Evolutionary conservation across 2,329 filamentous ascomycete species (phyloP).

Genomic region (Neonectria sp.): DNA sequence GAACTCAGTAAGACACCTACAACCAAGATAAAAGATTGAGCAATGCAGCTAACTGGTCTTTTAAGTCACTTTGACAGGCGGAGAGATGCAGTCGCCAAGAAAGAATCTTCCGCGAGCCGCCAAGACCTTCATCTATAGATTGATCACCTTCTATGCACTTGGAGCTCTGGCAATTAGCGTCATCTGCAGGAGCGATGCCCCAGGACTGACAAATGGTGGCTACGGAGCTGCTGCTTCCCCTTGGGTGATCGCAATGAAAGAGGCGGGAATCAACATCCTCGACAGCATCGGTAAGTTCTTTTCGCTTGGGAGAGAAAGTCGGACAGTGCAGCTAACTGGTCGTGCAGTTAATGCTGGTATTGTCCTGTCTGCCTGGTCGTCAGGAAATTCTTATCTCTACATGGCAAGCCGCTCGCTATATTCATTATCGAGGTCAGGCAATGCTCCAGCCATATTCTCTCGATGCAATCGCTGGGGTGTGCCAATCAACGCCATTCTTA

Average conservation of each 20-base stretch:
- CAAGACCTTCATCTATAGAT: constrained; percentile 48
- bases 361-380: neutral
- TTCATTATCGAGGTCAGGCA: constrained; percentile 3
- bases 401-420: constrained; percentile 3
- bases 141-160: constrained; percentile 49
- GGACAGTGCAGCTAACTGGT: too few species aligned
- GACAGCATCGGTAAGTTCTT: neutral
- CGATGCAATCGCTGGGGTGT: neutral
- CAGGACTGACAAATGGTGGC: constrained; percentile 48
- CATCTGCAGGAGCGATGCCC: constrained; percentile 23
- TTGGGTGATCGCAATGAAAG: constrained; percentile 48
- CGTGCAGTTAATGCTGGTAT: constrained; percentile 4
- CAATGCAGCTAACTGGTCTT: too few species aligned
- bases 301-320: too few species aligned
- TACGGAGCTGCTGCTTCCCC: constrained; percentile 58
- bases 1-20: constrained; percentile 35
- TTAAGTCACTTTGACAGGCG: constrained; percentile 46
- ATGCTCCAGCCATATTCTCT: constrained; percentile 1
- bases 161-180: constrained; percentile 34
- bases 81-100: constrained; percentile 52
- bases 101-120: constrained; percentile 51
- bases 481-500: neutral
- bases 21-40: too few species aligned
- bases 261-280: neutral
- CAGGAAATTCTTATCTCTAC: constrained; percentile 4